Evolutionary conservation across 1,284 basidiomycete species (phyloP).

Genomic region (Crucibulum cyathiforme): DNA sequence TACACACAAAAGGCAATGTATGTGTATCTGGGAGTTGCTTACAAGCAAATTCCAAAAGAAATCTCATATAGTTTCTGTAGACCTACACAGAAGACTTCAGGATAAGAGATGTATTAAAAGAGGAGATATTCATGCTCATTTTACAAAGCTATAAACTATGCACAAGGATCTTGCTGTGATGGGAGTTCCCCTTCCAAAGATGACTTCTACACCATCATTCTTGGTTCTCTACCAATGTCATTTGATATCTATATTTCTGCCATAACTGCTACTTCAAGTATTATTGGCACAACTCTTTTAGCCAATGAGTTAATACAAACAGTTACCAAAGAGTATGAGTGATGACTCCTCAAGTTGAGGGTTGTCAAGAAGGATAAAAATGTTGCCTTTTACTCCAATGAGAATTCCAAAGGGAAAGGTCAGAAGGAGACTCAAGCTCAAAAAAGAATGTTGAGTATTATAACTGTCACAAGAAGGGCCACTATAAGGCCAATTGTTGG

Average conservation of each 20-base stretch:
- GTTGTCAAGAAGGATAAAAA: slow-evolving; percentile 21
- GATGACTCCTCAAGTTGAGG: slow-evolving; percentile 12
- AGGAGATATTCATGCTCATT: slow-evolving; percentile 28
- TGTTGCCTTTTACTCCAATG: slow-evolving; percentile 17
- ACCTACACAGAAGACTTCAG: slow-evolving; percentile 27
- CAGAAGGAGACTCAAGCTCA: slow-evolving; percentile 8
- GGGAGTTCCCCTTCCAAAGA: slow-evolving; percentile 24
- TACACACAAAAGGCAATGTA: slow-evolving; percentile 17
- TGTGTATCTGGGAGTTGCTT: slow-evolving; percentile 23
- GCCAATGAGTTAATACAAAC: slow-evolving; percentile 22
- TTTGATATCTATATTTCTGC: slow-evolving; percentile 30
- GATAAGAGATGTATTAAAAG: slow-evolving; percentile 22
- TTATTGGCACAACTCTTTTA: slow-evolving; percentile 17
- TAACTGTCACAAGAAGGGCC: slow-evolving; percentile 12
- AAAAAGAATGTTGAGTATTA: slow-evolving; percentile 20
- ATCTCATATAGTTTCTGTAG: slow-evolving; percentile 26
- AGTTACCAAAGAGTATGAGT: slow-evolving; percentile 26
- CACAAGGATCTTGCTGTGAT: slow-evolving; percentile 27
- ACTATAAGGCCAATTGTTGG: slow-evolving; percentile 12
- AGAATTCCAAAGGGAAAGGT: slow-evolving; percentile 1
- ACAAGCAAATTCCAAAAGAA: slow-evolving; percentile 19
- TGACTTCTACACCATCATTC: slow-evolving; percentile 28
- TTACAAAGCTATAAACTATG: slow-evolving; percentile 27
- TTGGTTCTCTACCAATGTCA: slow-evolving; percentile 26
- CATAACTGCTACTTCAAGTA: slow-evolving; percentile 23